Evolutionary conservation across 176 grass and related monocot genomes (phyloP).

Genomic region (Coix lacrymajobi): DNA sequence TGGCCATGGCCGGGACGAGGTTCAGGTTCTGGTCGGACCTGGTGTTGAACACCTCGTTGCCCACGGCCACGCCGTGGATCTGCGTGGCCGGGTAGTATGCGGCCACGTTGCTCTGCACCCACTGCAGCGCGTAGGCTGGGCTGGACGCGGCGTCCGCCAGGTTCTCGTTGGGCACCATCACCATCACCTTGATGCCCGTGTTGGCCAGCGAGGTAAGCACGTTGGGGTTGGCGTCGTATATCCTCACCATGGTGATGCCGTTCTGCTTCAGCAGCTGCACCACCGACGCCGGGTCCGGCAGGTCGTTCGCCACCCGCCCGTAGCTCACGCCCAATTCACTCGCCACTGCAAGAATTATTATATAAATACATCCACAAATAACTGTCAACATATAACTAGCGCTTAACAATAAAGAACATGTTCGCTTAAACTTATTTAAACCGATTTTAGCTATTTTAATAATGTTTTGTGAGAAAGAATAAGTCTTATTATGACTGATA

Average conservation of each 20-base stretch:
- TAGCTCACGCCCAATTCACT: constrained; percentile 46
- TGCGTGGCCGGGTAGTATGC: constrained; percentile 35
- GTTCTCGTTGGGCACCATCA: constrained; percentile 46
- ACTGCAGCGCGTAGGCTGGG: constrained; percentile 7
- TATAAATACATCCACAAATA: too few species aligned
- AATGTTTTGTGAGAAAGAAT: too few species aligned
- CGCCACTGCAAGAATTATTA: constrained; percentile 21
- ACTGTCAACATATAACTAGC: too few species aligned
- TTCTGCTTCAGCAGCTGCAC: constrained; percentile 30
- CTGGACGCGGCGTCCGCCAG: constrained; percentile 1
- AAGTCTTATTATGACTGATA: too few species aligned
- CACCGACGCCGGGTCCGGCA: constrained; percentile 20
- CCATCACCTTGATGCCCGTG: constrained; percentile 47
- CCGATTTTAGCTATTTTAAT: too few species aligned
- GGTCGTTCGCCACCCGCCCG: constrained; percentile 41
- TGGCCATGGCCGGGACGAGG: neutral
- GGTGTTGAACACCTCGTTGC: constrained; percentile 50
- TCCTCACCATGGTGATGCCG: constrained; percentile 46
- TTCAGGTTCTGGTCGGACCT: rapidly evolving
- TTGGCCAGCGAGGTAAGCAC: constrained; percentile 37
- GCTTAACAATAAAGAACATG: too few species aligned
- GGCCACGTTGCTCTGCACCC: constrained; percentile 41
- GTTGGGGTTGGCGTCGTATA: constrained; percentile 32
- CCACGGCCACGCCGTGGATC: constrained; percentile 44
- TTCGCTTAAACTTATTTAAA: too few species aligned